These are phyloP conservation scores for Colletotrichum trifolii DNA, from an alignment of 2,329 filamentous ascomycete genomes.

Conservation along the genomic window DNA sequence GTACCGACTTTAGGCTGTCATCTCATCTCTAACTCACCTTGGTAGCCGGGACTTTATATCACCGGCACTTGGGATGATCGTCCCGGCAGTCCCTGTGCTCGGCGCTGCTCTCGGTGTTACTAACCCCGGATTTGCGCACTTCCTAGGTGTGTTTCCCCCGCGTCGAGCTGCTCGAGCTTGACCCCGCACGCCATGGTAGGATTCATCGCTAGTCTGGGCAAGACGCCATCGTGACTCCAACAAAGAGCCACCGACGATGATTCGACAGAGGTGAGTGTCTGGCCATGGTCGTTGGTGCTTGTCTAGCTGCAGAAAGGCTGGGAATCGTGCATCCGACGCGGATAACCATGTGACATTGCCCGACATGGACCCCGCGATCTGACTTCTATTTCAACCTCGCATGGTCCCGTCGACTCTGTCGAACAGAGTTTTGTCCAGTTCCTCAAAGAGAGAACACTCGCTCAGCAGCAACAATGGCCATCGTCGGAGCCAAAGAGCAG, in stretches of 20 bases:
- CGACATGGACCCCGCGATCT: too few relatives aligned
- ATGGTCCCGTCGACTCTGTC: not conserved
- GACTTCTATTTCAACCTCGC: slow-evolving; percentile 20
- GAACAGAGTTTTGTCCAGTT: not conserved
- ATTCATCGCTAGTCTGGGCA: slow-evolving; percentile 9
- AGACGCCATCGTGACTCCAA: not conserved
- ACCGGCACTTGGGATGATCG: not conserved
- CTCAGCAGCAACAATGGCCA: slow-evolving; percentile 41
- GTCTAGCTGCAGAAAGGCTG: not conserved
- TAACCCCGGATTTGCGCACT: slow-evolving; percentile 26
- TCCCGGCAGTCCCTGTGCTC: slow-evolving; percentile 17
- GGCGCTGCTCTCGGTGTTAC: slow-evolving; percentile 21
- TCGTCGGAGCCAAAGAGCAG: slow-evolving; percentile 49
- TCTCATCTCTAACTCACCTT: not conserved
- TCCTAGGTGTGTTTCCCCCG: slow-evolving; percentile 5
- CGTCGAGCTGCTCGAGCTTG: not conserved
- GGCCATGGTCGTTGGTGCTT: not conserved
- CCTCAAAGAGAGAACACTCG: not conserved
- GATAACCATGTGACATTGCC: not conserved
- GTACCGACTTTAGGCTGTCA: not conserved
- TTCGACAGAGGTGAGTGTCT: slow-evolving; percentile 13
- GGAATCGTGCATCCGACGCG: not conserved
- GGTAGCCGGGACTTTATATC: slow-evolving; percentile 14
- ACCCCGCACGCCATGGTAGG: slow-evolving; percentile 24
- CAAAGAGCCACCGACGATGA: not conserved